Evolutionary conservation across 2,329 filamentous ascomycete genomes (phyloP).

Genomic region (Hymenoscyphus infarciens): DNA sequence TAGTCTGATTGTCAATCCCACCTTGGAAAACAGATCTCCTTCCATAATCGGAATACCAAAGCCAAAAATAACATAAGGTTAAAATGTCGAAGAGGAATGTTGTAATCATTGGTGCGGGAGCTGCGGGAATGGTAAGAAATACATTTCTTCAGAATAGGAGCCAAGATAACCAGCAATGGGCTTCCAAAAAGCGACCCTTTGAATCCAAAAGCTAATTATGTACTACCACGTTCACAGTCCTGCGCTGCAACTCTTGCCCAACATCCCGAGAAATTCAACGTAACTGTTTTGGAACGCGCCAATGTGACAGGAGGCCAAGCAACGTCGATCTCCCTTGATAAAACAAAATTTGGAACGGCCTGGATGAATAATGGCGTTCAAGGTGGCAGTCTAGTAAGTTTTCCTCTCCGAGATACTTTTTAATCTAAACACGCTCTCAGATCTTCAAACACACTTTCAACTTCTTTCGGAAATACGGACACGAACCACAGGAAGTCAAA

Average conservation of each 20-base stretch:
- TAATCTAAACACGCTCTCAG: slow-evolving; percentile 33
- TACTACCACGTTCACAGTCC: slow-evolving; percentile 42
- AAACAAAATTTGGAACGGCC: slow-evolving; percentile 51
- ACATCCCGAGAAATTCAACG: slow-evolving; percentile 61
- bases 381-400: slow-evolving; percentile 46
- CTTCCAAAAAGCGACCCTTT: no score
- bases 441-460: slow-evolving; percentile 67
- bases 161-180: no score
- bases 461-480: slow-evolving; percentile 57
- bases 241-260: slow-evolving; percentile 65
- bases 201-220: not conserved
- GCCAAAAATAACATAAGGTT: not conserved
- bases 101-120: slow-evolving; percentile 59
- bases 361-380: slow-evolving; percentile 65
- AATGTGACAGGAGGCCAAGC: slow-evolving; percentile 59
- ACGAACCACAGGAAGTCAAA: slow-evolving; percentile 54
- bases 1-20: no score
- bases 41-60: not conserved
- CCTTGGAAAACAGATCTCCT: no score
- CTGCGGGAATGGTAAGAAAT: slow-evolving; percentile 53
- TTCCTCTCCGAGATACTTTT: slow-evolving; percentile 34
- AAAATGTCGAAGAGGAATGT: slow-evolving; percentile 43
- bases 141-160: not conserved
- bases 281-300: slow-evolving; percentile 59
- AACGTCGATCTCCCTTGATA: slow-evolving; percentile 55